Evolutionary conservation across 148 eudicot genomes (phyloP), one percentile per base, ranked within the genome.

Genomic region (Polygonum aviculare): DNA sequence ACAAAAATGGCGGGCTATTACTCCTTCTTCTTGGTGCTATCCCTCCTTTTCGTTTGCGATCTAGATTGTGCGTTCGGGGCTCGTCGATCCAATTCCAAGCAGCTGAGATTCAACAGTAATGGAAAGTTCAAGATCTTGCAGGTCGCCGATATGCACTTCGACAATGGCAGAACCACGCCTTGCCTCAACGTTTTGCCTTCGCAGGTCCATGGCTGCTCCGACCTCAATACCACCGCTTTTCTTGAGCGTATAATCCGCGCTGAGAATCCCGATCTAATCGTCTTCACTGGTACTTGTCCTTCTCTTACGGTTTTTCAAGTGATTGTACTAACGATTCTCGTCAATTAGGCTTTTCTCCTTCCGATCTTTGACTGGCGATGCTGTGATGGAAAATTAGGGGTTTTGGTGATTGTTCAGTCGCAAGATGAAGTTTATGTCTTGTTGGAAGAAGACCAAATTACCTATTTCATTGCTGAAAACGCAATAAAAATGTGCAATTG

Each of bases 121-220:
- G 98, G 97, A 16, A 85, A 89, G 76, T 90, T 94, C 71, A 91
- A 87, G 84, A 90, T 94, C 80, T 80, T 94, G 73, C 98, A 94
- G 77, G 98, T 94, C 31, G 98, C 98, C 4, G 98, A 94, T 62
- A 94, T 94, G 97, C 98, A 94, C 83, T 94, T 83, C 47, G 98
- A 75, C 21, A 69, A 90, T 54, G 98, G 98, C 49, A 78, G 75
- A 76, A 51, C 33, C 22, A 91, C 97, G 0, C 70, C 76, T 21
- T 94, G 98, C 81, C 31, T 63, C 77, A 83, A 94, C 75, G 95
- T 94, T 71, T 81, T 91, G 60, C 90, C 97, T 1, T 14, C 36
- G 44, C 93, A 91, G 84, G 22, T 84, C 51, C 35, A 75, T 21
- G 80, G 78, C 44, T 94, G 98, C 82, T 88, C 95, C 22, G 98